Conservation (phyloP, 2,329 filamentous ascomycete species). For the Calonectria honghensis region DNA sequence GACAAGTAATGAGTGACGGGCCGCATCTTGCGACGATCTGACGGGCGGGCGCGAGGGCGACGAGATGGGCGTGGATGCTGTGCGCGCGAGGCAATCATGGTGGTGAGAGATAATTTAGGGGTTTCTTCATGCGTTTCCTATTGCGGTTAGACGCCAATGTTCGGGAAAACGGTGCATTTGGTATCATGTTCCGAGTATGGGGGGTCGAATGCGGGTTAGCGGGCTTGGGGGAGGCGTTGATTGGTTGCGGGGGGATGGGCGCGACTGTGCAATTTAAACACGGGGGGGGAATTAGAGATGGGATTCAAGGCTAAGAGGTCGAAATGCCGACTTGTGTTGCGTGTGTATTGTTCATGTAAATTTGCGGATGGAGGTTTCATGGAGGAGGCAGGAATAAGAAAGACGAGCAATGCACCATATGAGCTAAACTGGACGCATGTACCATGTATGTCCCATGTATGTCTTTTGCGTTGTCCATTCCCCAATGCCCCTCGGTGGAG, state of each 20-base stretch:
- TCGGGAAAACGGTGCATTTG: slow-evolving; percentile 16
- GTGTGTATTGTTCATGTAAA: not conserved
- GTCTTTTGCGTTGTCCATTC: slow-evolving; percentile 13
- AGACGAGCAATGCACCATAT: not conserved
- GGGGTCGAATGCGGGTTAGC: not conserved
- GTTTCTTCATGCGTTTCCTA: slow-evolving; percentile 25
- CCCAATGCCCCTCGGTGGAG: slow-evolving; percentile 18
- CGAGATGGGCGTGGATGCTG: slow-evolving; percentile 1
- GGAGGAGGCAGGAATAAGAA: not conserved
- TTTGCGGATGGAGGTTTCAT: not conserved
- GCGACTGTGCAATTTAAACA: not conserved
- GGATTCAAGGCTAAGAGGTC: not conserved
- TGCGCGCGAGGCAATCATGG: slow-evolving; percentile 35
- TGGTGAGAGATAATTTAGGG: slow-evolving; percentile 39
- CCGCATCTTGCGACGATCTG: slow-evolving; percentile 47
- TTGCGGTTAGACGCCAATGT: slow-evolving; percentile 9
- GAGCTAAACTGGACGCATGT: not conserved
- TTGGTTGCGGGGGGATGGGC: not conserved
- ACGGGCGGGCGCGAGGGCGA: slow-evolving; percentile 30
- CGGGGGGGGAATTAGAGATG: not conserved
- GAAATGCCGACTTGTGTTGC: not conserved
- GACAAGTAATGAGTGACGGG: slow-evolving; percentile 44
- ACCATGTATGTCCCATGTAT: not conserved
- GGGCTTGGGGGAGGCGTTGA: not conserved
- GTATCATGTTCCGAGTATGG: slow-evolving; percentile 21